These are phyloP conservation scores for Juncus inflexus DNA, from an alignment of 176 grass and related monocot genomes.

Conservation along the genomic window DNA sequence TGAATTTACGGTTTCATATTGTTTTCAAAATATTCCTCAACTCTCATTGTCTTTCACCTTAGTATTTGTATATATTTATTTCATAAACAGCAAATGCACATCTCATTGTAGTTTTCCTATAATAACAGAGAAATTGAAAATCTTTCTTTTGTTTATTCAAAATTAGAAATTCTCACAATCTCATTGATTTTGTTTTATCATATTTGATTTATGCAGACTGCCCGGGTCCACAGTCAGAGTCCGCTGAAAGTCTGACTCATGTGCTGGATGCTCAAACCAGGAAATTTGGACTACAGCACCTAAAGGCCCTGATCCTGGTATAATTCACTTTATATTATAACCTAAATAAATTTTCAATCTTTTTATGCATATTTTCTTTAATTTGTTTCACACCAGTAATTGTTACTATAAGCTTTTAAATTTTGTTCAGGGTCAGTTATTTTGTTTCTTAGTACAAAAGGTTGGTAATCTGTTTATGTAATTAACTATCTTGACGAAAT, in stretches of 20 bases:
- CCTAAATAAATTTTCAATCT: neutral
- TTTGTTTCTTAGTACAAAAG: too few relatives aligned
- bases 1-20: too few relatives aligned
- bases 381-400: conserved; percentile 13
- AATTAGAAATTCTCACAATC: too few relatives aligned
- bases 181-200: neutral
- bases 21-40: too few relatives aligned
- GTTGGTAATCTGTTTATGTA: too few relatives aligned
- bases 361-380: conserved; percentile 5
- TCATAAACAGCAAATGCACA: too few relatives aligned
- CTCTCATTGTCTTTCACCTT: too few relatives aligned
- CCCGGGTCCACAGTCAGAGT: conserved; percentile 73
- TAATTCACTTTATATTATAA: neutral
- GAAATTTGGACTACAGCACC: conserved; percentile 85
- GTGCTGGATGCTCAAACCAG: conserved; percentile 86
- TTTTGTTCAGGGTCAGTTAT: too few relatives aligned
- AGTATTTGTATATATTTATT: too few relatives aligned
- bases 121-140: too few relatives aligned
- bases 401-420: neutral
- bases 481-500: neutral
- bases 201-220: conserved; percentile 52
- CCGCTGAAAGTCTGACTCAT: conserved; percentile 67
- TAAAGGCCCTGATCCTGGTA: conserved; percentile 91
- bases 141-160: neutral
- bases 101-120: too few relatives aligned